Conservation (phyloP, 768 basidiomycete species). For the Russula ochroleuca region DNA sequence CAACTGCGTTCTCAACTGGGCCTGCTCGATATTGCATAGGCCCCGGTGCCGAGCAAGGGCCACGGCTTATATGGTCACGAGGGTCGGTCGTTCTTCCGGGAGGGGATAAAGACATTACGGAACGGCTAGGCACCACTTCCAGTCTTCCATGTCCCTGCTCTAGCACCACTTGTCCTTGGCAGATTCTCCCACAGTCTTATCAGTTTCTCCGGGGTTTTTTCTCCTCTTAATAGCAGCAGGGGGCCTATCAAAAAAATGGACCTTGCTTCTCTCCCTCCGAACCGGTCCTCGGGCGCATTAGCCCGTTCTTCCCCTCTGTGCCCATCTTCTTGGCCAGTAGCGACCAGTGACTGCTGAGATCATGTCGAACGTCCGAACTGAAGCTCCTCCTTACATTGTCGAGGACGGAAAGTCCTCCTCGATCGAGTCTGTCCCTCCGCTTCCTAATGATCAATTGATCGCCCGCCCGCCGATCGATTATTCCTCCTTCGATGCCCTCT, state of each 20-base stretch:
- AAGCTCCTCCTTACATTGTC: neutral
- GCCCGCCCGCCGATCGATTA: conserved; percentile 62
- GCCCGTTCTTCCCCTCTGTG: neutral
- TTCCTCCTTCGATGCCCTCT: conserved; percentile 54
- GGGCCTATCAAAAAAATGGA: neutral
- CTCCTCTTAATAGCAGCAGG: neutral
- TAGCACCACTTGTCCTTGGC: neutral
- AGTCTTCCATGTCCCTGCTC: neutral
- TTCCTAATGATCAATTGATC: neutral
- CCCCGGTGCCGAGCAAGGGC: neutral
- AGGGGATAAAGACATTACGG: neutral
- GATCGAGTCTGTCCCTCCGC: neutral
- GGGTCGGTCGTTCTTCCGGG: neutral
- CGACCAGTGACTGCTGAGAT: neutral
- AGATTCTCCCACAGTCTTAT: conserved; percentile 7
- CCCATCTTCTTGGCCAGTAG: neutral
- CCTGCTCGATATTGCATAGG: neutral
- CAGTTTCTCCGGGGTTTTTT: neutral
- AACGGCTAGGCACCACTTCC: neutral
- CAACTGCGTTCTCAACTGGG: neutral
- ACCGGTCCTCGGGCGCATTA: neutral
- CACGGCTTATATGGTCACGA: neutral
- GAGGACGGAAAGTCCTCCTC: conserved; percentile 1
- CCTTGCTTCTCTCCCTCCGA: neutral
- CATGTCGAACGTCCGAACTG: neutral